A percentile compares a stretch with the other conserved stretches of the same genome.
Evolutionary conservation across 2,329 filamentous ascomycete genomes (phyloP).

Genomic region (Curvularia sp.): DNA sequence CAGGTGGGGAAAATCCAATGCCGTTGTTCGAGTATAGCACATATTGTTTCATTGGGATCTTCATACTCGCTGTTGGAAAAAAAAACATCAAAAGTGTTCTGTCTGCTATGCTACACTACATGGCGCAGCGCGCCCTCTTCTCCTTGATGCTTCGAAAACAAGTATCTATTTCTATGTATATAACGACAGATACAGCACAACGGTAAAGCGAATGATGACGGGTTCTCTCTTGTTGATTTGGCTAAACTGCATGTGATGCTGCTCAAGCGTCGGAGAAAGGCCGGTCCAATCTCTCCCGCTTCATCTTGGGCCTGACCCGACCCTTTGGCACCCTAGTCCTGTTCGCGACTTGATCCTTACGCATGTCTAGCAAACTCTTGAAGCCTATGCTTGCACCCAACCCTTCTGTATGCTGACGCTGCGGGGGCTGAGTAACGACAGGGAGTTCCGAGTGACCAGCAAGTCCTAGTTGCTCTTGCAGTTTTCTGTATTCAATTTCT

Average conservation of each 20-base stretch:
- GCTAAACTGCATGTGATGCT: background rate
- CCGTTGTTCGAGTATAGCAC: background rate
- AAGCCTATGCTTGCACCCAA: constrained; percentile 2
- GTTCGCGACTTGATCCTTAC: background rate
- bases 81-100: background rate
- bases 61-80: background rate
- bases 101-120: background rate
- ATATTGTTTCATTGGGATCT: background rate
- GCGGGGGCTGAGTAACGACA: background rate
- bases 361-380: constrained; percentile 10
- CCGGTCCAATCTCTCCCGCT: constrained; percentile 4
- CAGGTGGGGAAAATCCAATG: background rate
- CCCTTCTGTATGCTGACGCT: background rate
- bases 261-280: background rate
- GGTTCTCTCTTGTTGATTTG: background rate
- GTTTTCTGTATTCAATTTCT: constrained; percentile 23
- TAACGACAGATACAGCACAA: background rate
- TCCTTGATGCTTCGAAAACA: background rate
- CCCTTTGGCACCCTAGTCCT: background rate
- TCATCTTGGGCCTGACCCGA: constrained; percentile 3
- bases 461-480: constrained; percentile 22
- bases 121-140: background rate
- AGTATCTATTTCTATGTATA: background rate
- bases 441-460: background rate
- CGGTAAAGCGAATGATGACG: background rate